Base-by-base conservation (phyloP, 2,329 filamentous ascomycete genomes). In the Gliomastix tumulicola region DNA sequence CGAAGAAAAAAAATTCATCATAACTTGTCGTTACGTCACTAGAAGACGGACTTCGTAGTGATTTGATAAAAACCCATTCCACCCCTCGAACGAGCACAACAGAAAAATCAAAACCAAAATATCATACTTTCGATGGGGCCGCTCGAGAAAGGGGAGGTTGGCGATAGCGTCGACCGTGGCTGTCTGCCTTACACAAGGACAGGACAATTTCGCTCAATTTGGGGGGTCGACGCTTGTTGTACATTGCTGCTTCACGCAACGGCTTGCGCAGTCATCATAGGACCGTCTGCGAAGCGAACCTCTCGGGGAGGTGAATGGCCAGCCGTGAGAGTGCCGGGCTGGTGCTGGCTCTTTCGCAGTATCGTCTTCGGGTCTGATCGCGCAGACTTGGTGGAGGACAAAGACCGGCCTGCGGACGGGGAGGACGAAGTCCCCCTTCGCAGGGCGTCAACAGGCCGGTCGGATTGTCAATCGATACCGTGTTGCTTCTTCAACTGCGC, bases 401-500 rank as follows among this genome's bases (percentile, higher is more conserved):
- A 66, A 66, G 72, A 79, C 75, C 74, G 74, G 74, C 71, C 74
- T 72, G 71, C 71, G 71, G 72, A 73, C 63, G 56, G 60, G 54
- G 64, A 60, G 50, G 50, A 41, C 30, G 38, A 23, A 13, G n/a
- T 57, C 54, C 68, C 57, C 52, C 58, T 57, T 48, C 51, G 56
- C 59, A 58, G 60, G 57, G 54, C 61, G 56, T 74, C 74, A 60
- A 63, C 69, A 76, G 76, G 68, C 77, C 77, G 78, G 78, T 82
- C 78, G 73, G 72, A 76, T 77, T 79, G 79, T 90, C 88, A 98
- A 82, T 96, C 90, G 76, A 97, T 96, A 62, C 89, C 90, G 67
- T 98, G 88, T 66, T 97, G 87, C 60, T 84, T 80, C 74, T 98
- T 98, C 70, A 97, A 82, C 71, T 88, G 85, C 78, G 94, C 90